Percentiles rank a stretch among this genome's conserved stretches.
phyloP scores from a whole-genome alignment of 768 basidiomycete genomes.

The Mycena sanguinolenta region DNA sequence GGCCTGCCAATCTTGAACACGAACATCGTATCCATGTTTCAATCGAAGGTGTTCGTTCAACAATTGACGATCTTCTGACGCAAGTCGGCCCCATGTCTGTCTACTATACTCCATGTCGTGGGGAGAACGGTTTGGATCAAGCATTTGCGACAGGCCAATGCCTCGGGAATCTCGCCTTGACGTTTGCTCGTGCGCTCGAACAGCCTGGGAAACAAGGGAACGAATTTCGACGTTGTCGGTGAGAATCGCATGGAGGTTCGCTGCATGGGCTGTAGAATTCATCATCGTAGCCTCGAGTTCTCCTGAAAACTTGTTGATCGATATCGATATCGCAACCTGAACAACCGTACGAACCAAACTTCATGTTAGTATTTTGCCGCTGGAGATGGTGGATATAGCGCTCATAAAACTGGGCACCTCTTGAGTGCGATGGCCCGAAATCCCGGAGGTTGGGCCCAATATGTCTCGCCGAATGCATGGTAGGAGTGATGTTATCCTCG shows the following conservation, averaged over 20 bases:
- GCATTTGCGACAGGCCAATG: constrained; percentile 12
- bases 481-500: constrained; percentile 42
- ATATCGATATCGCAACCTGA: neutral
- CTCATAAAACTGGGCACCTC: constrained; percentile 32
- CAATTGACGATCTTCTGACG: too few species aligned
- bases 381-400: constrained; percentile 39
- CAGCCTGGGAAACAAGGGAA: constrained; percentile 1
- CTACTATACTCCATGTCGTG: too few species aligned
- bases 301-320: constrained; percentile 18
- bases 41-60: too few species aligned
- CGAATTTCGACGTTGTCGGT: constrained; percentile 11
- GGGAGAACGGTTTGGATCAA: constrained; percentile 10
- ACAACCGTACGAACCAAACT: constrained; percentile 29
- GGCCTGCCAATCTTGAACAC: too few species aligned
- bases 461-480: constrained; percentile 50
- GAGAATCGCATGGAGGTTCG: constrained; percentile 30
- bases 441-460: constrained; percentile 39
- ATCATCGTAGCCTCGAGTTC: constrained; percentile 34
- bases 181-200: neutral
- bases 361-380: constrained; percentile 36
- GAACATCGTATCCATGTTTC: too few species aligned
- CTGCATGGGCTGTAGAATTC: constrained; percentile 16
- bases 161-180: constrained; percentile 3
- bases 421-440: constrained; percentile 47
- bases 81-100: too few species aligned